These are phyloP conservation scores for Sphagnum tenellum DNA, from an alignment of 225 moss, liverwort and hornwort genomes.

Conservation along the genomic window DNA sequence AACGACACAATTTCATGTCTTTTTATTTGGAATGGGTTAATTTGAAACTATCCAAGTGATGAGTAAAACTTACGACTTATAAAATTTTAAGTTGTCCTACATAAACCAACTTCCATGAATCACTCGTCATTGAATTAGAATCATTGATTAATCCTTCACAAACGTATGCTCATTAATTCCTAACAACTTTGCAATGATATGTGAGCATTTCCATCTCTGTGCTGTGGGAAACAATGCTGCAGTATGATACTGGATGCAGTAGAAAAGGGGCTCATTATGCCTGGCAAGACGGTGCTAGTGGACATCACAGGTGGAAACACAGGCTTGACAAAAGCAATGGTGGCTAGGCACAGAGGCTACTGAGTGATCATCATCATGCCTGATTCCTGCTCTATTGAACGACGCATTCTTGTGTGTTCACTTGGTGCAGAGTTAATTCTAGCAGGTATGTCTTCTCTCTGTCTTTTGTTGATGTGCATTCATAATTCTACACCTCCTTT, in stretches of 20 bases:
- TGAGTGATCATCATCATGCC: conserved; percentile 57
- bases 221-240: too few species aligned
- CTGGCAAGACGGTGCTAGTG: conserved; percentile 54
- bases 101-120: too few species aligned
- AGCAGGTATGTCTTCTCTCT: conserved; percentile 18
- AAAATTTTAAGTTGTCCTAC: too few species aligned
- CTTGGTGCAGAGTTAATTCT: conserved; percentile 51
- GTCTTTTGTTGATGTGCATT: not conserved
- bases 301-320: conserved; percentile 77
- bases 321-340: conserved; percentile 52
- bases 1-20: too few species aligned
- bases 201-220: conserved; percentile 3
- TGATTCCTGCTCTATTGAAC: conserved; percentile 64
- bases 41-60: too few species aligned
- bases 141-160: too few species aligned
- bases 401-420: conserved; percentile 62
- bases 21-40: too few species aligned
- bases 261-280: conserved; percentile 51
- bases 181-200: too few species aligned
- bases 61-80: too few species aligned
- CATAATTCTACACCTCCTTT: too few species aligned
- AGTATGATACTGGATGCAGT: conserved; percentile 73
- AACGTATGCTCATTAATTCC: too few species aligned
- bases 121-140: too few species aligned
- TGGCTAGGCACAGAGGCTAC: conserved; percentile 50